Base-by-base conservation (phyloP, 2,329 filamentous ascomycete species). In the Apiospora kogelbergensis region DNA sequence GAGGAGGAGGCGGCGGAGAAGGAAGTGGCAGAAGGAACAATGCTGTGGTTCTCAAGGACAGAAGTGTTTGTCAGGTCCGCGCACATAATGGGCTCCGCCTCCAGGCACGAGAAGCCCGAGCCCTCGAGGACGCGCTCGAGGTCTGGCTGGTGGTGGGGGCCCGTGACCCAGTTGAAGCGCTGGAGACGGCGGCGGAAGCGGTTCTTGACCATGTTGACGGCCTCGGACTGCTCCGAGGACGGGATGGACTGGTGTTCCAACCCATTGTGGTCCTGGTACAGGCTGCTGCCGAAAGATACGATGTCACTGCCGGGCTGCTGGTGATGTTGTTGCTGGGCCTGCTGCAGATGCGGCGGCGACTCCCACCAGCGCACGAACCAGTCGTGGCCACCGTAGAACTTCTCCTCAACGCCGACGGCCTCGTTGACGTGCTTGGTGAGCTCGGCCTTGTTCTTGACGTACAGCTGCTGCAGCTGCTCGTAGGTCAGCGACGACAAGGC, bases 341-440 rank as follows among this genome's bases (percentile, higher is more conserved):
- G 53, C 17, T 60, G 53, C 10, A 15, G 30, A 9, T 30, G 63
- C 64, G 22, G 24, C 33, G 24, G 68, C 53, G 15, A 63, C 67
- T 53, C 69, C 65, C 71, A 71, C 71, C 71, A 73, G 9, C 64
- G 69, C 13, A 72, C 30, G 64, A 65, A 72, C 70, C 70, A 73
- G 65, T 68, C 66, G 41, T 70, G 68, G 33, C 66, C 68, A 44
- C 72, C 71, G 40, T 57, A 72, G 63, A 71, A 68, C 30, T 68
- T 24, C 57, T 68, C 67, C 26, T 46, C 20, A 6, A 71, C 72
- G 20, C 68, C 69, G 7, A 68, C 70, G 15, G 69, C 70, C 9
- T 45, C 45, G 68, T 68, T 72, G 68, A 73, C 63, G 57, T 73
- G 71, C 65, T 70, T 72, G 53, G 71, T 73, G 15, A 73, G 69